Conservation (phyloP, 345 rosid genomes). For the Salix koriyanagi region DNA sequence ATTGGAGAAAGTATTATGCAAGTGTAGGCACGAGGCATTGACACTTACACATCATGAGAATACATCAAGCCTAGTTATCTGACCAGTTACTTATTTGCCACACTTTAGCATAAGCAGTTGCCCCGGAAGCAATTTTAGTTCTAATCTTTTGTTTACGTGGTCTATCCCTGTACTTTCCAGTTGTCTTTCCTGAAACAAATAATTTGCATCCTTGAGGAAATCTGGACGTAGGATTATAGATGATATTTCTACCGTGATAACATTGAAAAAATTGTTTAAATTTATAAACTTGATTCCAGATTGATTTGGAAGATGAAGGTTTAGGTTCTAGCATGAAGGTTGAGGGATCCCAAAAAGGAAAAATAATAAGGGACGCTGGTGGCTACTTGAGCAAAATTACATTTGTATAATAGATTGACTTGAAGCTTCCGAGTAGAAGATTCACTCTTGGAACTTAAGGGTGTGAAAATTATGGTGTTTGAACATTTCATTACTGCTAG, state of each 20-base stretch:
- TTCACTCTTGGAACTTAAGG: background rate
- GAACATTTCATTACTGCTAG: background rate
- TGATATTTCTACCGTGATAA: background rate
- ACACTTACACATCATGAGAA: background rate
- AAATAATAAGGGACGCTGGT: background rate
- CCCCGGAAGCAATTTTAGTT: background rate
- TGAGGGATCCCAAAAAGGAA: background rate
- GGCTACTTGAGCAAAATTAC: background rate
- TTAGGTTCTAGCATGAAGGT: background rate
- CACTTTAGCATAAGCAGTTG: background rate
- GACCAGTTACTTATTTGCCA: background rate
- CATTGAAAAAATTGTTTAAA: background rate
- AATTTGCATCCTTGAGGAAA: background rate
- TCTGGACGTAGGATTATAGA: background rate
- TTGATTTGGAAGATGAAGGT: background rate
- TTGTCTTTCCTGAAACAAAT: background rate
- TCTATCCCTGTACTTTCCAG: background rate
- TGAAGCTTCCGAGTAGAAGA: background rate
- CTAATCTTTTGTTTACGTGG: background rate
- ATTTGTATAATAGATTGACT: background rate
- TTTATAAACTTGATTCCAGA: background rate
- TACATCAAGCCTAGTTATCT: background rate
- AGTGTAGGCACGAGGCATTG: background rate
- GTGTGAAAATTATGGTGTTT: background rate
- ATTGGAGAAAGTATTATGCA: background rate